Evolutionary conservation across 495 filamentous ascomycete species (phyloP).

Genomic region (Trichoderma orchidacearum): DNA sequence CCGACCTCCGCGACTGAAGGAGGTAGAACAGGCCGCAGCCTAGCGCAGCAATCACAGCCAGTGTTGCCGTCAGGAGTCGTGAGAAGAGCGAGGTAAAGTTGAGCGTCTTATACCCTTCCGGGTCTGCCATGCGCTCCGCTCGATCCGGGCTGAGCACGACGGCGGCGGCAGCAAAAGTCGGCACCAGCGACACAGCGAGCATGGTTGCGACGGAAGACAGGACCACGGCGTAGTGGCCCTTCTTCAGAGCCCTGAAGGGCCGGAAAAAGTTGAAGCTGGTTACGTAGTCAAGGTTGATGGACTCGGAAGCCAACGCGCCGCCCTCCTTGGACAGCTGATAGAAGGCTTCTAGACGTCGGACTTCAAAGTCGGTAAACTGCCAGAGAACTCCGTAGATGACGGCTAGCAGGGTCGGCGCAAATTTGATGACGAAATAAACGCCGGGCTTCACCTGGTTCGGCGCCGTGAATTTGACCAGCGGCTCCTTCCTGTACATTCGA

Average conservation of each 20-base stretch:
- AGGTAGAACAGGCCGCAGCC: conserved; percentile 44
- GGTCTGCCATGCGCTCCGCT: conserved; percentile 11
- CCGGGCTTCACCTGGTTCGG: conserved; percentile 35
- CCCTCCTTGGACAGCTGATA: conserved; percentile 55
- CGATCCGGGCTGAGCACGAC: conserved; percentile 38
- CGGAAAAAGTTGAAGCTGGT: conserved; percentile 48
- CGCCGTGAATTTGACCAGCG: conserved; percentile 33
- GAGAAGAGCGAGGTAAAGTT: conserved; percentile 44
- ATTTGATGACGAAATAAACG: conserved; percentile 57
- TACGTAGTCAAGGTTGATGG: conserved; percentile 60
- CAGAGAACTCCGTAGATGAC: conserved; percentile 62
- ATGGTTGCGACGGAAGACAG: conserved; percentile 47
- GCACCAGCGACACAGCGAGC: conserved; percentile 48
- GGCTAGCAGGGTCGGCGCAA: conserved; percentile 52
- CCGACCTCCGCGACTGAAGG: conserved; percentile 43
- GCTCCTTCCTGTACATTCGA: conserved; percentile 32
- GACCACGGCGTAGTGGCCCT: conserved; percentile 51
- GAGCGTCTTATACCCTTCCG: conserved; percentile 31
- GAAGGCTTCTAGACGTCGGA: conserved; percentile 60
- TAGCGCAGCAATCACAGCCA: conserved; percentile 40
- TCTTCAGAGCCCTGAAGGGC: conserved; percentile 43
- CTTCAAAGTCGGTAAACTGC: conserved; percentile 62
- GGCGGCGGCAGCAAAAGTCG: conserved; percentile 45
- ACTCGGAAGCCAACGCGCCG: conserved; percentile 51
- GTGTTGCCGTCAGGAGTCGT: conserved; percentile 36